phyloP scores from a whole-genome alignment of 768 basidiomycete species.

The Inosperma sp. region DNA sequence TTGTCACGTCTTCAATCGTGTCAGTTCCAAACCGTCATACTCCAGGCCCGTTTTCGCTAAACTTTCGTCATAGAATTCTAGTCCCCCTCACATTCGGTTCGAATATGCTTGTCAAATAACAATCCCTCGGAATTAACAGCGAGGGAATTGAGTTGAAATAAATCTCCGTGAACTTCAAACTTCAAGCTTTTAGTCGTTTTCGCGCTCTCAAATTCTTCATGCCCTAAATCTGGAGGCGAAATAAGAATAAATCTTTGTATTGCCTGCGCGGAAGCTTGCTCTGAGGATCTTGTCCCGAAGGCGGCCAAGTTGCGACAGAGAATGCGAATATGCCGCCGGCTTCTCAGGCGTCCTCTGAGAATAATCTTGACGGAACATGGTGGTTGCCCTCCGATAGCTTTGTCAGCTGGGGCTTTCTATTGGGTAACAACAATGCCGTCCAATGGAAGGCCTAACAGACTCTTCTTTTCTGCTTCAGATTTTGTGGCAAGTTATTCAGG shows the following conservation, averaged over 20 bases:
- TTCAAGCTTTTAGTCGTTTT: slow-evolving; percentile 11
- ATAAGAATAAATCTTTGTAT: slow-evolving; percentile 6
- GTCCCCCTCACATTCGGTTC: background rate
- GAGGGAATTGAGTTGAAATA: slow-evolving; percentile 9
- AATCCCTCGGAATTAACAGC: slow-evolving; percentile 9
- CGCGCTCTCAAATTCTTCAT: slow-evolving; percentile 2
- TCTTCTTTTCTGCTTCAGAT: background rate
- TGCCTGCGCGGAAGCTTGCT: slow-evolving; percentile 8
- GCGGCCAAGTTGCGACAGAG: slow-evolving; percentile 6
- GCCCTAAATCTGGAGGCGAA: slow-evolving; percentile 5
- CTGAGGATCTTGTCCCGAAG: slow-evolving; percentile 8
- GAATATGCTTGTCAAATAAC: slow-evolving; percentile 8
- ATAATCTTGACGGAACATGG: slow-evolving; percentile 6
- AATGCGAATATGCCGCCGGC: slow-evolving; percentile 7
- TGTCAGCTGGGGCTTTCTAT: slow-evolving; percentile 6
- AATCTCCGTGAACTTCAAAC: slow-evolving; percentile 8
- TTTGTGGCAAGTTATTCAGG: background rate
- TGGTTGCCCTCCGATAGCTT: background rate
- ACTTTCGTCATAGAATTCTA: slow-evolving; percentile 4
- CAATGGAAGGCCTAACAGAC: background rate
- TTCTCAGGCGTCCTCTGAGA: slow-evolving; percentile 4
- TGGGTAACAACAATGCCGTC: background rate
- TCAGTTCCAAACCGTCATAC: slow-evolving; percentile 1
- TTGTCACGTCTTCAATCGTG: slow-evolving; percentile 2
- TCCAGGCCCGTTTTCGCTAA: background rate